Evolutionary conservation across 2,329 filamentous ascomycete genomes (phyloP), one percentile per base, ranked within the genome.

Genomic region (Pseudogymnoascus sp.): DNA sequence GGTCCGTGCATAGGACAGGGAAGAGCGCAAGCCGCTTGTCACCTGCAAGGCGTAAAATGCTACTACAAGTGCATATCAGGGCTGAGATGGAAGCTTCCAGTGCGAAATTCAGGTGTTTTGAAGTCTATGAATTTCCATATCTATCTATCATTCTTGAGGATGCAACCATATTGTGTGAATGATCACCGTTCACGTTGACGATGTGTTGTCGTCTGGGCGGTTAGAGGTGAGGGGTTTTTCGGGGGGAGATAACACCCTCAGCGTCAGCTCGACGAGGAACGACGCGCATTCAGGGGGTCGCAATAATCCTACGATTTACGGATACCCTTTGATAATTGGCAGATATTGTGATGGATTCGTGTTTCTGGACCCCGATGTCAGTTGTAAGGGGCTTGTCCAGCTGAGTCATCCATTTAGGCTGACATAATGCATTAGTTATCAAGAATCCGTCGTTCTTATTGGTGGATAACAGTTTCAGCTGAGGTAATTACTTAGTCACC

Each of bases 401-500:
- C 50, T 56, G 50, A 56, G 50, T 56, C 50, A 56, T 56, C 50
- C n/a, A 33, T 56, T 56, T 33, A 33, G 50, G 50, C 50, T 56
- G 50, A 56, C 50, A 3, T 56, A 56, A 56, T 2, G n/a, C n/a
- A 33, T 56, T 56, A 56, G 26, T 56, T 56, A 56, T 56, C 50
- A 33, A 7, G 1, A 33, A 33, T 56, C 4, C n/a, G 2, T 1
- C n/a, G 3, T 19, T 56, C 0, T 5, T 23, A 56, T 56, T 56
- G 50, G 50, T 19, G 5, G n/a, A 15, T 13, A 4, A 2, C 9
- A 5, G n/a, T 56, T 56, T 56, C 50, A 56, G 50, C 50, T 56
- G 50, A 56, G 50, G 50, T 56, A 56, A 56, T 56, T 56, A 19
- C 50, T 56, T 56, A 56, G 50, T 33, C 50, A 56, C 50, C 50